Evolutionary conservation across 768 basidiomycete genomes (phyloP).

Genomic region (Suillus discolor): DNA sequence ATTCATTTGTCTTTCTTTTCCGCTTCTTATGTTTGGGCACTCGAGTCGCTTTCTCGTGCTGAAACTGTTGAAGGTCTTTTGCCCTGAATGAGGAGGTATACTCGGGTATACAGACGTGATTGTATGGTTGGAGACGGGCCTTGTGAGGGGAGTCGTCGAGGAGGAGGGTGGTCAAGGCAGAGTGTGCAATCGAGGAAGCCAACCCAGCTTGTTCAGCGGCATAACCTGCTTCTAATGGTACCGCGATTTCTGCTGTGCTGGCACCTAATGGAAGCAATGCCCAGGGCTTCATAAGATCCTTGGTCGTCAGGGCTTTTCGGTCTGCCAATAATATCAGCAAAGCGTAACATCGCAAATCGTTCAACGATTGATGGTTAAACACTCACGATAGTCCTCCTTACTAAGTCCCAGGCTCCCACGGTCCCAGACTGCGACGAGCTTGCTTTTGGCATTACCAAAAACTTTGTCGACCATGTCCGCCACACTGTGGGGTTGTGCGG

Average conservation of each 20-base stretch:
- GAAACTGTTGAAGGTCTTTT: slow-evolving; percentile 36
- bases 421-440: slow-evolving; percentile 73
- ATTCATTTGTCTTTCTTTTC: slow-evolving; percentile 9
- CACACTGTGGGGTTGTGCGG: slow-evolving; percentile 81
- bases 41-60: slow-evolving; percentile 17
- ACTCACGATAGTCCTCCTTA: slow-evolving; percentile 66
- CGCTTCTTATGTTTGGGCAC: slow-evolving; percentile 7
- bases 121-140: slow-evolving; percentile 74
- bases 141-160: slow-evolving; percentile 56
- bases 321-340: slow-evolving; percentile 13
- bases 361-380: slow-evolving; percentile 13
- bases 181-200: slow-evolving; percentile 30
- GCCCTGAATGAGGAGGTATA: slow-evolving; percentile 52
- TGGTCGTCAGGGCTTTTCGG: slow-evolving; percentile 53
- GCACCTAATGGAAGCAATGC: slow-evolving; percentile 29
- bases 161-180: slow-evolving; percentile 49
- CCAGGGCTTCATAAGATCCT: slow-evolving; percentile 77
- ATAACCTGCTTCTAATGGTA: neutral
- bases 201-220: neutral
- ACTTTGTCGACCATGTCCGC: slow-evolving; percentile 68
- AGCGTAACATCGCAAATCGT: neutral
- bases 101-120: slow-evolving; percentile 77
- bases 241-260: slow-evolving; percentile 8
- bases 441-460: slow-evolving; percentile 47
- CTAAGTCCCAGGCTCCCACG: slow-evolving; percentile 76